These are phyloP conservation scores for Ophiobolus disseminans DNA, from an alignment of 2,329 filamentous ascomycete genomes.

Conservation along the genomic window DNA sequence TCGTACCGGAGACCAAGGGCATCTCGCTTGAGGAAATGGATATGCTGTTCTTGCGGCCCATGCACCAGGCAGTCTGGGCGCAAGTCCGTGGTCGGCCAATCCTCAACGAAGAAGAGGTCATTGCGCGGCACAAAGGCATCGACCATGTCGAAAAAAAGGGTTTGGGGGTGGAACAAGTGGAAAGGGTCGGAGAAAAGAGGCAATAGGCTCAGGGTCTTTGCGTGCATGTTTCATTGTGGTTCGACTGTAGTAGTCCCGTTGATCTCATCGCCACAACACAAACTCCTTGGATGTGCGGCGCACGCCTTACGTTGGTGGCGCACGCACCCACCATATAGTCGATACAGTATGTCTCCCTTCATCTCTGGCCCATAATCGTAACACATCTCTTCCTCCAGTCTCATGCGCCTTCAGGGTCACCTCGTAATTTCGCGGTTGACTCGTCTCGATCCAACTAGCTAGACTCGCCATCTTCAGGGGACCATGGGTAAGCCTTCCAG, in stretches of 20 bases:
- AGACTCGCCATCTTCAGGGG: conserved; percentile 17
- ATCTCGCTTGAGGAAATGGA: conserved; percentile 43
- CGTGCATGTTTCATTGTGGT: background rate
- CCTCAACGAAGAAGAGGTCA: conserved; percentile 20
- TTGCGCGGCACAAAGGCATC: conserved; percentile 24
- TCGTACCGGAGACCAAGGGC: conserved; percentile 44
- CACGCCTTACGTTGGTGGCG: background rate
- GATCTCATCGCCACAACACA: too few species aligned
- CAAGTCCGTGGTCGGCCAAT: conserved; percentile 33
- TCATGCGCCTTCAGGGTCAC: conserved; percentile 4
- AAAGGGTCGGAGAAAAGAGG: conserved; percentile 13
- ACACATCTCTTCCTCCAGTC: conserved; percentile 7
- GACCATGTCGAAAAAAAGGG: conserved; percentile 34
- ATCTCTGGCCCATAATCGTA: conserved; percentile 12
- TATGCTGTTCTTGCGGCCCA: conserved; percentile 34
- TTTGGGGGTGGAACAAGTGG: conserved; percentile 26
- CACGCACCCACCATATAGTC: conserved; percentile 14
- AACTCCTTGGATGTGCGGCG: too few species aligned
- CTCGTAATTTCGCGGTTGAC: conserved; percentile 21
- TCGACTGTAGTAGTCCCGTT: background rate
- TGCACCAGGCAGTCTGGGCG: conserved; percentile 41
- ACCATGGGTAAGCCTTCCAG: conserved; percentile 23
- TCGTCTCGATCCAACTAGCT: conserved; percentile 13
- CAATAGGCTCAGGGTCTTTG: background rate
- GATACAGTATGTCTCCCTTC: background rate